A percentile compares a stretch with the other conserved stretches of the same genome.
phyloP scores from a whole-genome alignment of 2,329 filamentous ascomycete genomes.

The Fusarium dlaminii region DNA sequence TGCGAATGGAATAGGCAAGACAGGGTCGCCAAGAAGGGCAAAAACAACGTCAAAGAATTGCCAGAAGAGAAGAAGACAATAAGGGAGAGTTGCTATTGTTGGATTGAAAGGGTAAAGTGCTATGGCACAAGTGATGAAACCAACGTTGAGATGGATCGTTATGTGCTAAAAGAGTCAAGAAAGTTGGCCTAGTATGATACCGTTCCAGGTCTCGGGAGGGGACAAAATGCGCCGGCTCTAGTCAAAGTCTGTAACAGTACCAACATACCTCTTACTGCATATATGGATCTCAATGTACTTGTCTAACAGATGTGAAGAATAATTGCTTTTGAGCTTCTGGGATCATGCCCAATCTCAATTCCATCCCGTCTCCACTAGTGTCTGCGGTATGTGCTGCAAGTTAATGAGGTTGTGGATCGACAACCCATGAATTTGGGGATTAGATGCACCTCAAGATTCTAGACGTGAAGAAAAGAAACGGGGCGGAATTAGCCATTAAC shows the following conservation, averaged over 20 bases:
- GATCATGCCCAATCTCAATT: constrained; percentile 25
- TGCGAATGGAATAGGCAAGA: constrained; percentile 2
- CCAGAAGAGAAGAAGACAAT: constrained; percentile 6
- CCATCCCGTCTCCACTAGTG: constrained; percentile 11
- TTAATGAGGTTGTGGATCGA: constrained; percentile 30
- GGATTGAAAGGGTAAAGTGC: constrained; percentile 10
- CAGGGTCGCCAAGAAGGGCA: not conserved
- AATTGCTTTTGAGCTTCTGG: constrained; percentile 35
- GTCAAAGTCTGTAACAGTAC: not conserved
- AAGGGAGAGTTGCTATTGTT: constrained; percentile 2
- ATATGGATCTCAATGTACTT: not conserved
- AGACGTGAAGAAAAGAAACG: constrained; percentile 10
- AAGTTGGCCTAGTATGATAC: constrained; percentile 9
- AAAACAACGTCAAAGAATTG: not conserved
- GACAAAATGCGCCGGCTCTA: not conserved
- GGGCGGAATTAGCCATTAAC: constrained; percentile 6
- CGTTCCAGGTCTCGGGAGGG: constrained; percentile 6
- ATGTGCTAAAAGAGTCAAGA: constrained; percentile 20
- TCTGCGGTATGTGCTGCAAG: constrained; percentile 20
- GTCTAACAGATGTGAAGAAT: not conserved
- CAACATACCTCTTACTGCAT: not conserved
- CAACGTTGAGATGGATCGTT: not conserved
- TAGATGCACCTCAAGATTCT: constrained; percentile 1
- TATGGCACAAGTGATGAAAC: not conserved
- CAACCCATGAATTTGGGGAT: constrained; percentile 9